Base-by-base conservation (phyloP, 176 grass and related monocot genomes). In the Secale cereale region DNA sequence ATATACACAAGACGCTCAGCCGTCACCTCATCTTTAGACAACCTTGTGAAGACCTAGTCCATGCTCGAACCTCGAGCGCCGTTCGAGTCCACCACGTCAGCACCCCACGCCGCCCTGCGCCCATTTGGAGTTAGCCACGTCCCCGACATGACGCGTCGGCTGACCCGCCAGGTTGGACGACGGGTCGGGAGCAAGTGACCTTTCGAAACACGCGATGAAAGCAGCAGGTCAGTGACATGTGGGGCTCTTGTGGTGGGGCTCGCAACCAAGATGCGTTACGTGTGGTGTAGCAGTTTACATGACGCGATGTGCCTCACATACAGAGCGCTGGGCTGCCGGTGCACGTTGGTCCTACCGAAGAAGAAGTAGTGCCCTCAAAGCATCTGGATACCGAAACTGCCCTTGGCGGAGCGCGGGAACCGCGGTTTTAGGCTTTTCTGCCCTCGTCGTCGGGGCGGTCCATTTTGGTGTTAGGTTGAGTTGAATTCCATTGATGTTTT, bases 91-190 rank as follows among this genome's bases (percentile, higher is more conserved):
- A 85, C 25, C 35, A 2, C 40, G 6, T 25, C 23, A 4, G 23
- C 40, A 8, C 6, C 66, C 65, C 71, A 31, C 56, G 56, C 41
- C 56, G 56, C n/a, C 17, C 46, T 12, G 11, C 1, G 19, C 35
- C 90, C 82, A 88, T 56, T 83, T 12, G 6, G 4, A 7, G 16
- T 0, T 2, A 1, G 66, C 65, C 79, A 79, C 90, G 83, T 79
- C n/a, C 2, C 1, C 4, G 7, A 6, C 59, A 54, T 86, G 90
- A 92, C 90, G 83, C 50, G 83, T 82, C 74, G 3, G 29, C 20
- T 29, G 29, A 26, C 59, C 60, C 8, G 83, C 90, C 90, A 82
- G 74, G 17, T 77, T 20, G 90, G 90, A 92, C 25, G 84, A 82
- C 28, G 36, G 76, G 86, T 83, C 59, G 66, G 66, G 78, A 62